Evolutionary conservation across 2,329 filamentous ascomycete genomes (phyloP), one percentile per base, ranked within the genome.

Genomic region (Fusarium avenaceum): DNA sequence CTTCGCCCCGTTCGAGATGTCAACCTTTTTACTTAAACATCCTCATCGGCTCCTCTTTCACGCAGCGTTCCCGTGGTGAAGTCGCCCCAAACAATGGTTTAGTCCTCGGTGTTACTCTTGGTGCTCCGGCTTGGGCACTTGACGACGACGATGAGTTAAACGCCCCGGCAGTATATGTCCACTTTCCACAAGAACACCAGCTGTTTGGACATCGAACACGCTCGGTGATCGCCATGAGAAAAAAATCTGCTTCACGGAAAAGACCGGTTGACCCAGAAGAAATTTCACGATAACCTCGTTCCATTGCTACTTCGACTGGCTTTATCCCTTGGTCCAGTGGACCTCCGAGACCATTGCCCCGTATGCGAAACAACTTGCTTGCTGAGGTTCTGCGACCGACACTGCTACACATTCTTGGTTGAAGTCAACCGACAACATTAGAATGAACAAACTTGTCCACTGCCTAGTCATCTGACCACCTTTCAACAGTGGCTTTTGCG

Each of bases 41-140:
- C 28, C 39, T 47, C 32, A 53, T 26, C 24, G 54, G 40, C 56
- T 63, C 66, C 52, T 59, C 51, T 67, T 52, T 46, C 30, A 24
- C 32, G 43, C 50, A 52, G 50, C 69, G 66, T 65, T 61, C 55
- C 53, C 46, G 33, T 49, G 64, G 56, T 67, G 62, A 73, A 51
- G 43, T 51, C 63, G 53, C 43, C 46, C 46, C 43, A 55, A 42
- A 45, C 26, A 35, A 44, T 58, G 42, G 35, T 52, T 57, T 63
- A 35, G 53, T 55, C 35, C 65, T 53, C 53, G 70, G 61, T 55
- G 57, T 53, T 64, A 68, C 54, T 68, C 20, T 40, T 35, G 30
- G 35, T 60, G 30, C 55, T 59, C 57, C 49, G 56, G 47, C 50
- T 53, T 52, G 30, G 30, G 47, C 62, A 43, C 45, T 53, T 48